These are phyloP conservation scores for Penicillium aurantiogriseum DNA, from an alignment of 2,329 filamentous ascomycete species.

Conservation along the genomic window DNA sequence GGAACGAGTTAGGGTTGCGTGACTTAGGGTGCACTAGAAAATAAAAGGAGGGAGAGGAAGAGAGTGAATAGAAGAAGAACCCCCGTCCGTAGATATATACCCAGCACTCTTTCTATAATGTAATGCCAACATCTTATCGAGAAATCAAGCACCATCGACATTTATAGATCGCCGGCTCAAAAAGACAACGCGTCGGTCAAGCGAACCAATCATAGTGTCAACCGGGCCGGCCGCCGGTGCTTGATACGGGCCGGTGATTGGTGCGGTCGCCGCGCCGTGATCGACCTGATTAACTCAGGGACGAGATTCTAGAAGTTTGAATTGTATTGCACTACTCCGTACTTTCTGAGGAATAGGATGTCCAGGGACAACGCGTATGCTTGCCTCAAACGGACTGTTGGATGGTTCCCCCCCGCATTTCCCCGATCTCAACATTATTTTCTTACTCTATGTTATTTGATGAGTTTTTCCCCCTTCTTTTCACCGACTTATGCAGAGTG, in stretches of 20 bases:
- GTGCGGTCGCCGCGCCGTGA: constrained; percentile 7
- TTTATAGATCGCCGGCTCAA: constrained; percentile 24
- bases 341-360: background rate
- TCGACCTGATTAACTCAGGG: constrained; percentile 20
- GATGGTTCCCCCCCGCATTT: constrained; percentile 17
- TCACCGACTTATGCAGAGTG: constrained; percentile 4
- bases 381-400: constrained; percentile 20
- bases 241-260: constrained; percentile 17
- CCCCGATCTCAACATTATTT: constrained; percentile 6
- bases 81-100: constrained; percentile 10
- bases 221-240: constrained; percentile 26
- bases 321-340: background rate
- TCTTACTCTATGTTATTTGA: background rate
- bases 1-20: background rate
- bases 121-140: constrained; percentile 22
- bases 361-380: constrained; percentile 12
- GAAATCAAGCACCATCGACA: constrained; percentile 10
- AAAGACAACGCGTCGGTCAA: constrained; percentile 16
- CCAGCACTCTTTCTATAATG: background rate
- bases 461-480: background rate
- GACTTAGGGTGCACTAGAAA: background rate
- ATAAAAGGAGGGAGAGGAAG: background rate
- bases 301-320: constrained; percentile 21
- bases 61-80: constrained; percentile 5
- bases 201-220: constrained; percentile 15